Percentiles rank a stretch among this genome's conserved stretches.
Evolutionary conservation across 345 rosid genomes (phyloP).

Genomic region (Eucalyptus erythrocorys): DNA sequence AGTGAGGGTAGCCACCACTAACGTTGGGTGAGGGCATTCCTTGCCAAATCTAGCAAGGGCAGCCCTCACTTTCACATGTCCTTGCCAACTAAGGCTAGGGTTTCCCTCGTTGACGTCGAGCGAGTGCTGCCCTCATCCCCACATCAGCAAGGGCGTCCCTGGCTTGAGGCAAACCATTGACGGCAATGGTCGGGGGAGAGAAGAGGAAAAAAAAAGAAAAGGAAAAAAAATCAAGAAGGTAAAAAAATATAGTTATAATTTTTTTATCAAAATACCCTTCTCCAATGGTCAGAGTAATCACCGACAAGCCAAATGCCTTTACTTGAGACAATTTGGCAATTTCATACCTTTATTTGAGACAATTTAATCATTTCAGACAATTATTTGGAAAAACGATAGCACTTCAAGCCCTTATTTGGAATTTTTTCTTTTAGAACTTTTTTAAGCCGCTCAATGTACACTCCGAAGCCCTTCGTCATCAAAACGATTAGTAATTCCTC

Average conservation of each 20-base stretch:
- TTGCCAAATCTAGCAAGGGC: too few species aligned
- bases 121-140: accelerated
- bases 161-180: too few species aligned
- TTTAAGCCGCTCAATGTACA: not conserved
- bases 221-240: accelerated
- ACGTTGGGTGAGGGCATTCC: too few species aligned
- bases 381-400: too few species aligned
- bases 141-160: accelerated
- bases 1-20: too few species aligned
- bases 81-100: too few species aligned
- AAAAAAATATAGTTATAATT: too few species aligned
- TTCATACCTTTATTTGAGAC: accelerated
- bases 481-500: not conserved
- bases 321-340: too few species aligned
- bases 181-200: accelerated
- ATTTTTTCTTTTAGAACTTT: not conserved
- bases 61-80: too few species aligned
- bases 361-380: accelerated
- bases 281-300: too few species aligned
- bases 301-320: too few species aligned
- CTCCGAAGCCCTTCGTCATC: not conserved
- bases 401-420: accelerated
- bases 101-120: accelerated
- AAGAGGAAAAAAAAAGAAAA: accelerated
- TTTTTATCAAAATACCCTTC: too few species aligned